Conservation (phyloP, 2,329 filamentous ascomycete genomes). For the Diaporthe australafricana region DNA sequence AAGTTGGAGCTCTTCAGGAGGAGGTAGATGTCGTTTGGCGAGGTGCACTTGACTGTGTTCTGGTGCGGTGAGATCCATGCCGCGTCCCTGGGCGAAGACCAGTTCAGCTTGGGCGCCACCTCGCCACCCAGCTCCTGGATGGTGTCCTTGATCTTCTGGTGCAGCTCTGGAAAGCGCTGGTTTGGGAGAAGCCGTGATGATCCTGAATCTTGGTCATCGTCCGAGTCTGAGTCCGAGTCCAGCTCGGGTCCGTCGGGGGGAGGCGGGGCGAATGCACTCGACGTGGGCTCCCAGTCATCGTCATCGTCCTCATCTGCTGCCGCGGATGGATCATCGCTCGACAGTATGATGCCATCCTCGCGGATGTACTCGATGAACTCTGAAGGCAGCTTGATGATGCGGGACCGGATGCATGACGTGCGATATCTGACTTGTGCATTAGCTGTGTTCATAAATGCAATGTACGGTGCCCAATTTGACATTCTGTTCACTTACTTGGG, state of each 20-base stretch:
- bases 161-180: constrained; percentile 75
- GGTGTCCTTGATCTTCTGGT: constrained; percentile 79
- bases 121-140: constrained; percentile 86
- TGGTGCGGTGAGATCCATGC: constrained; percentile 86
- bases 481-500: constrained; percentile 65
- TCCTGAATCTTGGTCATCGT: constrained; percentile 66
- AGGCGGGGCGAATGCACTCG: constrained; percentile 44
- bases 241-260: constrained; percentile 56
- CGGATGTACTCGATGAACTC: constrained; percentile 88
- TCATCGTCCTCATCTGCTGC: constrained; percentile 58
- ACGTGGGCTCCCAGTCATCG: constrained; percentile 63
- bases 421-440: constrained; percentile 70
- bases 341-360: constrained; percentile 91
- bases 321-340: constrained; percentile 64
- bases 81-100: constrained; percentile 96
- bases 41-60: constrained; percentile 92
- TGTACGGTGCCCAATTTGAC: background rate
- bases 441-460: background rate
- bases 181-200: constrained; percentile 60
- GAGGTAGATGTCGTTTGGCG: constrained; percentile 91
- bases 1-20: constrained; percentile 96
- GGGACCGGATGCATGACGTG: constrained; percentile 83
- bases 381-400: constrained; percentile 80
- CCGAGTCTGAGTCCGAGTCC: constrained; percentile 57
- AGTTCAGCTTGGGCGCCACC: constrained; percentile 94